phyloP scores from a whole-genome alignment of 805 yeast species.

The Yamadazyma insecticola region DNA sequence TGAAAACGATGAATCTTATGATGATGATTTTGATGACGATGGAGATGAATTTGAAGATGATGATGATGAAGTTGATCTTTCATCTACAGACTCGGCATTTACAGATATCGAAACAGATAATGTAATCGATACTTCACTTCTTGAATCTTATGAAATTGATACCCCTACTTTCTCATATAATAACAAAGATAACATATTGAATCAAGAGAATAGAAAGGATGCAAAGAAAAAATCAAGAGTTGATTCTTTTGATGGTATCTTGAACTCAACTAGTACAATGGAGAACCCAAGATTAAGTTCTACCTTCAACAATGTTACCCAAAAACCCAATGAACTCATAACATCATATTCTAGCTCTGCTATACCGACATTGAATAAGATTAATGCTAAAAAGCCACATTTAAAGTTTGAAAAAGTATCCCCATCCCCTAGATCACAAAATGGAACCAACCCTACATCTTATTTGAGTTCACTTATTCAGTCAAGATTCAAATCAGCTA shows the following conservation, averaged over 20 bases:
- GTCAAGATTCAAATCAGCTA: constrained; percentile 26
- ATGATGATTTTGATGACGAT: constrained; percentile 20
- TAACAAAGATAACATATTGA: constrained; percentile 5
- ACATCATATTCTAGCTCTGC: not conserved
- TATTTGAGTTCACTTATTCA: constrained; percentile 42
- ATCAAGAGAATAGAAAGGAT: constrained; percentile 5
- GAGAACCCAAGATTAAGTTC: constrained; percentile 1
- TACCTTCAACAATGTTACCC: constrained; percentile 2
- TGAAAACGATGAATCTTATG: constrained; percentile 20
- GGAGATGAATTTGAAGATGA: constrained; percentile 25
- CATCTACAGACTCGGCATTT: constrained; percentile 38
- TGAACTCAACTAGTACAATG: not conserved
- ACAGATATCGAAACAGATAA: constrained; percentile 41
- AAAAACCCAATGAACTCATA: not conserved
- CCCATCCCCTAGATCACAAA: not conserved
- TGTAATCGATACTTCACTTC: constrained; percentile 24
- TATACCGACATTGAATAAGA: not conserved
- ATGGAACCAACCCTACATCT: constrained; percentile 16
- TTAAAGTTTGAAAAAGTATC: not conserved
- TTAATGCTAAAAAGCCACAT: not conserved
- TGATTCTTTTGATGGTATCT: constrained; percentile 3
- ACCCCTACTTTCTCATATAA: constrained; percentile 3
- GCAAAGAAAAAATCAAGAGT: constrained; percentile 7
- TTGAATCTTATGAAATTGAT: constrained; percentile 20
- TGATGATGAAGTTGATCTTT: constrained; percentile 21